Base-by-base conservation (phyloP, 2,329 filamentous ascomycete species). In the Aspergillus sp. region DNA sequence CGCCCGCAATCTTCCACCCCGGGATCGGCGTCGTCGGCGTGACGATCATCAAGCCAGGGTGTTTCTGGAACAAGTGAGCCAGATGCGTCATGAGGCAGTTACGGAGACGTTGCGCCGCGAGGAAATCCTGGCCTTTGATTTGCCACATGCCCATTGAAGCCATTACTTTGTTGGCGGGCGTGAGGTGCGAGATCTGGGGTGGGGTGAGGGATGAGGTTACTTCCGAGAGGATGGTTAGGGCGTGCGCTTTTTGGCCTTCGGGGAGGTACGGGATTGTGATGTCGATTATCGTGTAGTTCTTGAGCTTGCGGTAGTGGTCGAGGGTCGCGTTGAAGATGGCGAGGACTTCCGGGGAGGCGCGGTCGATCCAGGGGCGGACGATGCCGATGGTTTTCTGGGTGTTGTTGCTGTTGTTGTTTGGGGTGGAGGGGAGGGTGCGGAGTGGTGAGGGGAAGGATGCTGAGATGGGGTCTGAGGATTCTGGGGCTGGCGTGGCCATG, bases 21-120 rank as follows among this genome's bases (percentile, higher is more conserved):
- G 86, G 82, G 61, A 89, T 84, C 0, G 92, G 90, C 3, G 86
- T 86, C 1, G 91, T 92, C 0, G 93, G 93, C 2, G 89, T 90
- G 44, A 96, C 78, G 61, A 97, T 86, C 36, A 96, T 78, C 61
- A 97, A 78, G 23, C 90, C 90, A 0, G 91, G 90, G 70, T 96
- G 77, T 58, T 82, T 77, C 66, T 85, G 78, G 78, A 88, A 96
- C 1, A 96, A 79, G 67, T 83, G 81, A 0, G 90, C 85, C 10
- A 96, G 80, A 75, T 96, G 91, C 38, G 84, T 82, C 91, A 96
- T 96, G 57, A 94, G 78, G 38, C 94, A 77, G 38, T 86, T 84
- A 25, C 93, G 87, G 30, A 97, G 75, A 67, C 89, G 86, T 68
- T 91, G 89, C 48, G 88, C 88, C 63, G 88, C 86, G 60, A 94